Base-by-base conservation (phyloP, 148 eudicot species). In the Arctostaphylos glauca region DNA sequence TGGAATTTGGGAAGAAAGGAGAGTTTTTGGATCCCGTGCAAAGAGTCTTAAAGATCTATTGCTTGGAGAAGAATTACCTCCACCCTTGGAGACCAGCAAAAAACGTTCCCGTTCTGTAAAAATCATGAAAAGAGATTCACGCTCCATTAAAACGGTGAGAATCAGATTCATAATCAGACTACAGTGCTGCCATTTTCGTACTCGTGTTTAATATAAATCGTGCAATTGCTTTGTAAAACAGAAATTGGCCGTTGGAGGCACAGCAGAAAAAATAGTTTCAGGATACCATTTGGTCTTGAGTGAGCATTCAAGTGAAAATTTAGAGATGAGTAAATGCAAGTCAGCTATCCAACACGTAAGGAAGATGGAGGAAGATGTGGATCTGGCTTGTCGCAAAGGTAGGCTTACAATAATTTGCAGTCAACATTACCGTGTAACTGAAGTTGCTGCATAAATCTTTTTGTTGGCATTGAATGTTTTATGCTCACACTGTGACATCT, bases 1-100 rank as follows among this genome's bases (percentile, higher is more conserved):
- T 82, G 82, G 81, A 9, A 94, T 96, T 88, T 96, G 99, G 99
- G 95, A 94, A 81, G 94, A 96, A 88, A 90, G 99, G 81, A 94
- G 85, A 84, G 98, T 96, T 59, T 96, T 96, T 86, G 99, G 99
- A 66, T 92, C 94, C 46, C 92, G 85, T 77, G 85, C 93, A 74
- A 84, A 86, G 82, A 92, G 87, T 86, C 85, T 96, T 81, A 90
- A 91, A 81, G 93, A 91, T 87, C 70, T 91, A 80, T 89, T 96
- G 93, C 98, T 96, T 80, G 94, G 88, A 87, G 92, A 91, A 71
- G 92, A 89, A 82, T 80, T 83, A 56, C 99, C 94, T 83, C 95
- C 95, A 59, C 92, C 98, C 16, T 88, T 96, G 84, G 97, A 96
- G 83, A 86, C 93, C 84, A 85, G 88, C 76, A 93, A 87, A 87